Conservation (phyloP, 495 filamentous ascomycete species). For the Chaetomidium leptoderma region DNA sequence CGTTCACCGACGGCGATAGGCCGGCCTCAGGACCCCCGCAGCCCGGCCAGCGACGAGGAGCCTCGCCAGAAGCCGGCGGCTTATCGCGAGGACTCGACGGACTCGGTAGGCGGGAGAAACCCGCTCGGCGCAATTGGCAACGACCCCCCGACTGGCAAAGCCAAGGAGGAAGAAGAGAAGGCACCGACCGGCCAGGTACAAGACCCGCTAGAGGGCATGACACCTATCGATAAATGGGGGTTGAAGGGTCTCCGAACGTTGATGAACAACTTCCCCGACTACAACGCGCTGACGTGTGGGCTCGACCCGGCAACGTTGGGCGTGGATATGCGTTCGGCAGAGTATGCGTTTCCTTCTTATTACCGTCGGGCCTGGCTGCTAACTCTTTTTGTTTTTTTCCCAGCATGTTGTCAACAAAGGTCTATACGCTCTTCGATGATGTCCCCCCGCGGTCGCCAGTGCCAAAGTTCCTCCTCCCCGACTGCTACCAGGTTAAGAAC, state of each 20-base stretch:
- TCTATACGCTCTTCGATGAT: constrained; percentile 66
- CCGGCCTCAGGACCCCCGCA: constrained; percentile 42
- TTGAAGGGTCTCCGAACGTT: constrained; percentile 72
- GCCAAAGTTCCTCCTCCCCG: constrained; percentile 72
- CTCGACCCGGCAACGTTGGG: constrained; percentile 74
- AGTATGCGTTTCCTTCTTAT: constrained; percentile 52
- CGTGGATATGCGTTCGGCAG: constrained; percentile 71
- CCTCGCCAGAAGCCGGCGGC: constrained; percentile 39
- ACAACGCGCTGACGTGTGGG: constrained; percentile 68
- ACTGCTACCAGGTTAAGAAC: constrained; percentile 84
- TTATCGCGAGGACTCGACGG: constrained; percentile 42
- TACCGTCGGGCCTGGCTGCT: constrained; percentile 2
- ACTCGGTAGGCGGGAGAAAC: constrained; percentile 34
- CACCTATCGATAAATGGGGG: constrained; percentile 73
- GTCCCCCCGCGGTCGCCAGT: constrained; percentile 65
- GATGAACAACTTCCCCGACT: constrained; percentile 74
- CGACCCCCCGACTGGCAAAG: constrained; percentile 38
- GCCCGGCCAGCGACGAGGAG: constrained; percentile 37
- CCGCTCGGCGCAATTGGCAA: constrained; percentile 47
- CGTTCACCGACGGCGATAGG: constrained; percentile 38
- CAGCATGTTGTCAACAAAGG: constrained; percentile 43
- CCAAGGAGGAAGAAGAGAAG: constrained; percentile 42
- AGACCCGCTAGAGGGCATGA: constrained; percentile 69
- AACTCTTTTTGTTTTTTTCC: background rate
- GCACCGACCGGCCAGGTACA: constrained; percentile 34